Base-by-base conservation (phyloP, 768 basidiomycete genomes). In the Sporobolomyces roseus region DNA sequence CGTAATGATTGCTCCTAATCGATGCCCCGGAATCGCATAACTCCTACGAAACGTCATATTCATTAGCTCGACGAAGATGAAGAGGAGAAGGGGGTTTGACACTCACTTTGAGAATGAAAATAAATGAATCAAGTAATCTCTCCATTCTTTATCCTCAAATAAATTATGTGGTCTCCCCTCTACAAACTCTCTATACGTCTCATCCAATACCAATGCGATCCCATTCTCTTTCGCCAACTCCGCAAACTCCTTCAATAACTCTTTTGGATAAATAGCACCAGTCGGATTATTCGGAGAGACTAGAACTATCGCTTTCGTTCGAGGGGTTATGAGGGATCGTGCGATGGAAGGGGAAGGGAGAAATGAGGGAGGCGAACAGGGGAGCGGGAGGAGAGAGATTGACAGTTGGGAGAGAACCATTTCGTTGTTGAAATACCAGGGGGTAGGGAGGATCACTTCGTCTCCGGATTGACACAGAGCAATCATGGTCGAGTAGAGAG, bases 101-200 rank as follows among this genome's bases (percentile, higher is more conserved):
- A 45, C 70, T 21, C 17, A 72, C 65, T 74, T 74, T 17, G 72
- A 74, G 38, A 70, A 75, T 2, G 74, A 75, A 59, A 74, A 74
- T 30, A 76, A 36, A 30, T 71, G 72, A 10, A 76, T 55, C n/a
- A 76, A 41, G 41, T 60, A 67, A 52, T 32, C 49, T 29, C 32
- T 49, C 66, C 58, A 56, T 17, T 45, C 36, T 41, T 58, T 60
- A 63, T 60, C 32, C 19, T 54, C 38, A 32, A 89, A 88, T 25
- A 88, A 80, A 38, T 72, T 67, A 74, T 89, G 88, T 0, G 88
- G 85, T n/a, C 80, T 78, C 73, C 7, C 78, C 8, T 78, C 74
- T 49, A 86, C 79, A 74, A 92, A 91, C 76, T 92, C 90, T 17
- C 90, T 83, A 78, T 93, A 93, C 1, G 91, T 92, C 79, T 91